These are phyloP conservation scores for Leptodermis oblonga DNA, from an alignment of 257 asterid genomes.

Conservation along the genomic window DNA sequence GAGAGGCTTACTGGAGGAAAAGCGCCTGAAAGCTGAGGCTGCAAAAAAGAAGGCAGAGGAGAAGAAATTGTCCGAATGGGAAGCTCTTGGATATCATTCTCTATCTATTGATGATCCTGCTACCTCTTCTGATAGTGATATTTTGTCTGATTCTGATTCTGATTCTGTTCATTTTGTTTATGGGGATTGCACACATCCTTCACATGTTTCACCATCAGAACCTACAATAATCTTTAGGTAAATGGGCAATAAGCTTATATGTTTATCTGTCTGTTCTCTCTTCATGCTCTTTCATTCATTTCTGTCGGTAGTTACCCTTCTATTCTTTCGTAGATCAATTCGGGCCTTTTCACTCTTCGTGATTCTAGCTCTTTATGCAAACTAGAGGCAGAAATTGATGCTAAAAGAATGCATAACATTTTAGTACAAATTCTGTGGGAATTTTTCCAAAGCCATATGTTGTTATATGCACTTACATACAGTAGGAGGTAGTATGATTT, in stretches of 20 bases:
- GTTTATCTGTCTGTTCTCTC: neutral
- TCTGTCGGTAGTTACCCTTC: neutral
- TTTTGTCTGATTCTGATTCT: constrained; percentile 54
- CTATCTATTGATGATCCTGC: constrained; percentile 53
- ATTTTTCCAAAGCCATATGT: neutral
- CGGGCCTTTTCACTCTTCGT: neutral
- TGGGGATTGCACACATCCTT: constrained; percentile 90
- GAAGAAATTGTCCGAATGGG: constrained; percentile 78
- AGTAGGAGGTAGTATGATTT: neutral
- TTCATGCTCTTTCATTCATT: neutral
- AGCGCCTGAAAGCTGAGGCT: constrained; percentile 60
- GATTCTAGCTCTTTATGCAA: neutral
- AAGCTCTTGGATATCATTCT: constrained; percentile 76
- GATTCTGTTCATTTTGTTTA: constrained; percentile 75
- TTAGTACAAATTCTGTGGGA: neutral
- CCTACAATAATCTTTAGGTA: constrained; percentile 78
- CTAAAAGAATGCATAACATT: neutral
- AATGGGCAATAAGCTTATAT: neutral
- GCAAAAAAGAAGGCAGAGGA: constrained; percentile 65
- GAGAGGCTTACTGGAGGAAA: constrained; percentile 50
- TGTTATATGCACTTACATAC: neutral
- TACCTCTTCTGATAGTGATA: constrained; percentile 39
- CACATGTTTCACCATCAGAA: constrained; percentile 53
- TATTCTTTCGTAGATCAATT: neutral
- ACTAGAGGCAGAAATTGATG: neutral